Evolutionary conservation across 306 rosid species (phyloP), one percentile per base, ranked within the genome.

Genomic region (Fragaria vesca): DNA sequence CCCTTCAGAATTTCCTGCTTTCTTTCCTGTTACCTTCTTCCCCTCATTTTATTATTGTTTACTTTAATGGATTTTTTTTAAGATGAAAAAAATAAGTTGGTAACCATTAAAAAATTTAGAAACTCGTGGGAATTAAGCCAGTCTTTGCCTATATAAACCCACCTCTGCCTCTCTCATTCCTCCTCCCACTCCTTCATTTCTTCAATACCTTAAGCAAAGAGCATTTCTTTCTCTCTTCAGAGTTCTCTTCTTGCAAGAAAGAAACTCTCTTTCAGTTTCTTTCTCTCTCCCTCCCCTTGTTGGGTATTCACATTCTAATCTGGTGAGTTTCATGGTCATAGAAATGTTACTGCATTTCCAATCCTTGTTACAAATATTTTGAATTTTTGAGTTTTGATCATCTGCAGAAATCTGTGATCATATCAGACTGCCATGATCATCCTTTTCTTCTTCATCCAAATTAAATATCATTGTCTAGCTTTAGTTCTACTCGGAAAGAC

Each of bases 101-200:
- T 3, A 63, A 52, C 10, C 0, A 61, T 48, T 62, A 20, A 7
- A 77, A 17, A 47, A 38, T 47, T 55, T 12, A 66, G 15, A 20
- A 71, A 78, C 45, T 30, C 79, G 54, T 71, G 48, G 80, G 46
- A 32, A 21, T 12, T 67, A 60, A 21, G 75, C 84, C 79, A 57
- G 76, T 69, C 76, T 58, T 78, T 16, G 52, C 74, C 91, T 91
- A 91, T 94, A 82, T 82, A 94, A 81, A 83, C 84, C 81, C 73
- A 0, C 79, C 72, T 50, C 71, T 78, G 74, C 73, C 9, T 50
- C 83, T 24, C 8, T 73, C 46, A 51, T 79, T 86, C 87, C 79
- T 89, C 91, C 98, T 77, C 90, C 88, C 91, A 34, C 90, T 78
- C 75, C 77, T 15, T 69, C 84, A 75, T 46, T 81, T 81, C 73